Base-by-base conservation (phyloP, 108 stramenopile species). In the Poteriospumella lacustris region DNA sequence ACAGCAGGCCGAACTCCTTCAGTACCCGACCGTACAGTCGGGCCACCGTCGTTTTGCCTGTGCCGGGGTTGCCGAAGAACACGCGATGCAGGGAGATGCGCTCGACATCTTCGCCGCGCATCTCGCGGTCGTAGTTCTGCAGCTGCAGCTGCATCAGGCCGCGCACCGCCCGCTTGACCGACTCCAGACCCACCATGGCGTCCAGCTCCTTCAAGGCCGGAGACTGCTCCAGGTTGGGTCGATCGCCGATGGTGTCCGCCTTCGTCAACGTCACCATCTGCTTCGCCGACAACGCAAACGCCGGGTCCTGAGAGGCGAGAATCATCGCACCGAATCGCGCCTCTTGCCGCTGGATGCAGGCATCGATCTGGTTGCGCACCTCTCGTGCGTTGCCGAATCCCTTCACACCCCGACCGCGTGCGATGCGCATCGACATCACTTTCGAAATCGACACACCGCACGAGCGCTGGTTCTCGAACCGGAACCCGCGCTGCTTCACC, bases 401-500 rank as follows among this genome's bases (percentile, higher is more conserved):
- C 24, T 56, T 56, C 24, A 19, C 24, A 19, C 24, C 52, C 15
- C 15, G 19, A 19, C 52, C 52, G 15, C 24, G 15, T 56, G 52
- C 52, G 15, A 56, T 19, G 15, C 52, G 52, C 24, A 19, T 15
- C 15, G 52, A 15, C 15, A 56, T 56, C 52, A 56, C 52, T 56
- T 56, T 56, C 24, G 52, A 56, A 56, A 56, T 56, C 19, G 52
- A 56, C 24, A 56, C 52, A 56, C 52, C 52, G 24, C 52, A 56
- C n/a, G n/a, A n/a, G n/a, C n/a, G n/a, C n/a, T n/a, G n/a, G n/a
- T 79, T 60, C 12, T 44, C 80, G 75, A 56, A 68, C 33, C 67
- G 68, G 9, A 38, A 84, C 28, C 79, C 26, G 0, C 75, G 24
- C 24, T 36, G 0, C 24, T 77, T 52, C 33, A 59, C 44, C 83